phyloP scores from a whole-genome alignment of 2,329 filamentous ascomycete species.

The Tolypocladium pustulatum region DNA sequence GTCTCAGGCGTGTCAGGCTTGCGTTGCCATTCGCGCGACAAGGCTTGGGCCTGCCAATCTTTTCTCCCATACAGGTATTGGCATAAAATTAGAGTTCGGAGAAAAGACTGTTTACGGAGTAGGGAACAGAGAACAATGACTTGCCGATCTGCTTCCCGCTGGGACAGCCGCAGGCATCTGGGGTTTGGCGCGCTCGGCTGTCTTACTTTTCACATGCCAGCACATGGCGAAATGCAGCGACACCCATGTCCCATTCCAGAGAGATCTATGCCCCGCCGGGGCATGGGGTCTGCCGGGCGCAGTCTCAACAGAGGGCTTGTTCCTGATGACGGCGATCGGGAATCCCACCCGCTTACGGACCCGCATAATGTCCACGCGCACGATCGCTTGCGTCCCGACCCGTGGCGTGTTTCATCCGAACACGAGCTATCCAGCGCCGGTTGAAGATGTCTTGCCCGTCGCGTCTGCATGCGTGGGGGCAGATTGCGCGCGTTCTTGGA shows the following conservation, averaged over 20 bases:
- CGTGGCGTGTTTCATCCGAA: neutral
- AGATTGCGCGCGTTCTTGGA: neutral
- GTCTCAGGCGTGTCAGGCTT: neutral
- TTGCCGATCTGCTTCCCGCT: too few relatives aligned
- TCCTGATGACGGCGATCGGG: neutral
- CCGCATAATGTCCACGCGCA: neutral
- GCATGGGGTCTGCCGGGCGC: neutral
- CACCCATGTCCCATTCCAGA: neutral
- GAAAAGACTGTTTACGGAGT: neutral
- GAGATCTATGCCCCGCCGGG: neutral
- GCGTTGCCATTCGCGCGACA: neutral
- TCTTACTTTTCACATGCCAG: neutral
- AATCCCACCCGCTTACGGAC: neutral
- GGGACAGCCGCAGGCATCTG: neutral
- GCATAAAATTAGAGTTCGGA: neutral
- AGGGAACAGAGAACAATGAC: too few relatives aligned
- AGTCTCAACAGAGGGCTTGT: neutral
- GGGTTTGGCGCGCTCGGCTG: neutral
- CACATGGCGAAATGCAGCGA: neutral
- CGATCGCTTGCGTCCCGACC: neutral
- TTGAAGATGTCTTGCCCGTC: neutral
- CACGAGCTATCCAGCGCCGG: neutral
- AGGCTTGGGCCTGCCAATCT: neutral
- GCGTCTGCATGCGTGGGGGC: neutral
- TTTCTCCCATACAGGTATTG: too few relatives aligned